These are phyloP conservation scores for Chlorella sp. DNA, from an alignment of 139 green algal species.

Conservation along the genomic window DNA sequence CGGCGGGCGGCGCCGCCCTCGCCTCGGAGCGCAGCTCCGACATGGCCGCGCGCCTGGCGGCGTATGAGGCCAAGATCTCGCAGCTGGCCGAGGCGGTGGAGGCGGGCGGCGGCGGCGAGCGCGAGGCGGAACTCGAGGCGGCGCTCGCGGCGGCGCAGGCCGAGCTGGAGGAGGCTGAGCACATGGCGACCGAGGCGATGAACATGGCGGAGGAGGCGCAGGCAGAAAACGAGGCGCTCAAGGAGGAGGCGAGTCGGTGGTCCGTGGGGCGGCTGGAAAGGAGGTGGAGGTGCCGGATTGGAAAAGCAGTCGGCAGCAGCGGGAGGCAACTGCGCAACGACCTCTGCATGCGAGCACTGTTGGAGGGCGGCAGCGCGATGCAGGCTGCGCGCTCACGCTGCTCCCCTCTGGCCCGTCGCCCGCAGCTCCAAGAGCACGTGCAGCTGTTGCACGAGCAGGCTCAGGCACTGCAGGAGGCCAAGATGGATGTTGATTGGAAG, in stretches of 20 bases:
- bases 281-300: background rate
- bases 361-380: too few species aligned
- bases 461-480: too few species aligned
- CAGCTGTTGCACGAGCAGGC: background rate
- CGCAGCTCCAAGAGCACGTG: conserved; percentile 2
- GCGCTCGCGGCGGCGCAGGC: background rate
- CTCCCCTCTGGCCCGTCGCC: background rate
- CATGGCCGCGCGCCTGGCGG: conserved; percentile 7
- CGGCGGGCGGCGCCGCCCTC: background rate
- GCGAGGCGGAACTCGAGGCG: conserved; percentile 19
- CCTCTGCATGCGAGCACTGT: background rate
- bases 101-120: background rate
- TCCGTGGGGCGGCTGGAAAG: background rate
- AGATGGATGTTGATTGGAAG: too few species aligned
- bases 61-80: conserved; percentile 19
- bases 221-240: background rate
- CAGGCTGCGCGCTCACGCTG: too few species aligned
- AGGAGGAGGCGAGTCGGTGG: conserved; percentile 1
- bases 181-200: conserved; percentile 30
- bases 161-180: conserved; percentile 27
- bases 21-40: too few species aligned
- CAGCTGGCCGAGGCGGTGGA: conserved; percentile 21
- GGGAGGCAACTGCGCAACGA: background rate
- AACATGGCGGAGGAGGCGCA: conserved; percentile 30
- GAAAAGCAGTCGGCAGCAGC: background rate